These are phyloP conservation scores for Sparassis latifolia DNA, from an alignment of 1,284 basidiomycete species.

Conservation along the genomic window DNA sequence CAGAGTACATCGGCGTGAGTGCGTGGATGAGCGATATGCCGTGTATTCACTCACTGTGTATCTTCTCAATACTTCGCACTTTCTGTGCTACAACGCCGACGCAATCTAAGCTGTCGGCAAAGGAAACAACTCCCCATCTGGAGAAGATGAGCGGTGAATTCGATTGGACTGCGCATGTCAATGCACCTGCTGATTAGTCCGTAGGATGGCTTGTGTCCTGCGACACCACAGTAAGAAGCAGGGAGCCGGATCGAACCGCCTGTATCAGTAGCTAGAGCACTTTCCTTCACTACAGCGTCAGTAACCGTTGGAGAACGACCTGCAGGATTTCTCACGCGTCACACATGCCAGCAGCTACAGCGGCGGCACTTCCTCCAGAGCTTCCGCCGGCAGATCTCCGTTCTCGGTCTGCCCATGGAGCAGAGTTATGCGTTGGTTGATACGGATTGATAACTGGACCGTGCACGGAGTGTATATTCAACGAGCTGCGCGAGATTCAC, in stretches of 20 bases:
- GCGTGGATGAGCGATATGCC: not conserved
- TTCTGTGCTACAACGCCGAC: constrained; percentile 76
- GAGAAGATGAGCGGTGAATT: constrained; percentile 1
- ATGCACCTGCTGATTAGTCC: constrained; percentile 78
- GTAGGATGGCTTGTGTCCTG: constrained; percentile 93
- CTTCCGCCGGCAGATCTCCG: constrained; percentile 74
- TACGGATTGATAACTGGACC: constrained; percentile 80
- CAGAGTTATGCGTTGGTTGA: constrained; percentile 19
- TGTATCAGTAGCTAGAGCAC: constrained; percentile 91
- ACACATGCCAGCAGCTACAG: constrained; percentile 73
- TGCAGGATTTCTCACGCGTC: constrained; percentile 53
- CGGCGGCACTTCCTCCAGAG: constrained; percentile 80
- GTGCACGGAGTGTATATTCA: constrained; percentile 64
- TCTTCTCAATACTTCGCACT: constrained; percentile 40
- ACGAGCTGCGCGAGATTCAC: constrained; percentile 42
- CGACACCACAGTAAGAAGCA: constrained; percentile 89
- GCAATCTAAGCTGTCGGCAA: constrained; percentile 92
- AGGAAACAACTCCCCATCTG: constrained; percentile 89
- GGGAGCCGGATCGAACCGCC: constrained; percentile 93
- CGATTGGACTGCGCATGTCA: not conserved
- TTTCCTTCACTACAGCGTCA: constrained; percentile 26
- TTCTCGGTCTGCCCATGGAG: constrained; percentile 28
- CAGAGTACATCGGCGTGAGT: not conserved
- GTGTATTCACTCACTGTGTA: constrained; percentile 53
- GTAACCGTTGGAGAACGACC: not conserved